phyloP scores from a whole-genome alignment of 2,329 filamentous ascomycete genomes.

The Fusarium sp. region DNA sequence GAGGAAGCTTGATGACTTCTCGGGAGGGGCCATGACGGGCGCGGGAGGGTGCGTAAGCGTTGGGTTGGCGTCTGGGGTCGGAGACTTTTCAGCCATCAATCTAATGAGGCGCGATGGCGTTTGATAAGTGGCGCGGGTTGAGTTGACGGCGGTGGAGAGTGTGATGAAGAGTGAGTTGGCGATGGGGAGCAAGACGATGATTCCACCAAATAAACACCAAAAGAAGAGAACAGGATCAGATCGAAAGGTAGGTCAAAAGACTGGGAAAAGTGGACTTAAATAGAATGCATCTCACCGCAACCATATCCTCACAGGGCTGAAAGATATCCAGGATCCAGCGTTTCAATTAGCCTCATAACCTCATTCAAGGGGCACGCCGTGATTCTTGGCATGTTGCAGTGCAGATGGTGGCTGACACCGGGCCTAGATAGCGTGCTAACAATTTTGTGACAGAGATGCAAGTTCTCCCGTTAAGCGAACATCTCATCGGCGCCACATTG shows the following conservation, averaged over 20 bases:
- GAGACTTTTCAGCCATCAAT: conserved; percentile 24
- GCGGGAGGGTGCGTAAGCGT: neutral
- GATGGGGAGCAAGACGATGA: neutral
- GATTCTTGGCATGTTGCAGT: conserved; percentile 3
- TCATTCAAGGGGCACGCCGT: conserved; percentile 20
- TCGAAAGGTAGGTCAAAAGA: neutral
- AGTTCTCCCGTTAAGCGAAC: neutral
- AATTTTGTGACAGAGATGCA: neutral
- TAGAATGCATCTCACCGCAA: neutral
- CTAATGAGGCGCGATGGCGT: neutral
- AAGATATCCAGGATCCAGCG: neutral
- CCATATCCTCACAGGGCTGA: neutral
- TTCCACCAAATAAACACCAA: neutral
- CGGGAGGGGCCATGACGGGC: conserved; percentile 9
- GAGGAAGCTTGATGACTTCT: conserved; percentile 20
- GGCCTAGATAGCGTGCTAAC: neutral
- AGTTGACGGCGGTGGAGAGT: neutral
- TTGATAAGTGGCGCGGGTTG: neutral
- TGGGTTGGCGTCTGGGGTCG: neutral
- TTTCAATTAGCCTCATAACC: neutral
- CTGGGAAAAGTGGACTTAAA: neutral
- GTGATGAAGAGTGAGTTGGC: neutral
- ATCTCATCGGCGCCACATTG: neutral
- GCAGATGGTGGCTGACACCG: conserved; percentile 18
- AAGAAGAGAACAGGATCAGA: neutral